Evolutionary conservation across 2,329 filamentous ascomycete genomes (phyloP).

Genomic region (Tolypocladium amazonense): DNA sequence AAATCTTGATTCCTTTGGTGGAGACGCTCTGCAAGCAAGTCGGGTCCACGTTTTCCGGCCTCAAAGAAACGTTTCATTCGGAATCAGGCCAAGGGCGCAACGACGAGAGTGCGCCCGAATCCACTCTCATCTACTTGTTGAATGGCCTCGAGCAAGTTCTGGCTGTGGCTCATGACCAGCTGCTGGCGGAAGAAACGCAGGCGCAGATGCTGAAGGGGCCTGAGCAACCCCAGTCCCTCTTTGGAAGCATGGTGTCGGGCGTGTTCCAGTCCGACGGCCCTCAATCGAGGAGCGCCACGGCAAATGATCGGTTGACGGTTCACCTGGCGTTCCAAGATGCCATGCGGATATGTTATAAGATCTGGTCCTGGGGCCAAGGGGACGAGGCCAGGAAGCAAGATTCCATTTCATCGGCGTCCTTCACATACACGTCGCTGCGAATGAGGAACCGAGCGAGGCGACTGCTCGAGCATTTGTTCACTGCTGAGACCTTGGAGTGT

Average conservation of each 20-base stretch:
- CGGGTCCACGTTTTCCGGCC: slow-evolving; percentile 55
- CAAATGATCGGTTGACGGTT: slow-evolving; percentile 87
- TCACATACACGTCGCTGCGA: slow-evolving; percentile 79
- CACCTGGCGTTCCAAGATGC: slow-evolving; percentile 95
- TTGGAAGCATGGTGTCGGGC: slow-evolving; percentile 88
- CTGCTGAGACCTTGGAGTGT: slow-evolving; percentile 85
- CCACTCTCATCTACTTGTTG: slow-evolving; percentile 73
- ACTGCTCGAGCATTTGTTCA: slow-evolving; percentile 85
- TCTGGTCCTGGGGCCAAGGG: slow-evolving; percentile 86
- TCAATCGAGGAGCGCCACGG: slow-evolving; percentile 71
- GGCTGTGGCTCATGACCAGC: slow-evolving; percentile 73
- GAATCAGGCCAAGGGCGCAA: slow-evolving; percentile 8
- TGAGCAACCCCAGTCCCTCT: slow-evolving; percentile 77
- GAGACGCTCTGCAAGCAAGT: slow-evolving; percentile 81
- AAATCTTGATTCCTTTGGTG: slow-evolving; percentile 81
- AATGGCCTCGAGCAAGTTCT: slow-evolving; percentile 88
- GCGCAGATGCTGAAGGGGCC: slow-evolving; percentile 62
- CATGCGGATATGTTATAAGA: slow-evolving; percentile 80
- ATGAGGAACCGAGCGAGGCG: slow-evolving; percentile 84
- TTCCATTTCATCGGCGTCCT: slow-evolving; percentile 62
- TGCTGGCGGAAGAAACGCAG: slow-evolving; percentile 66
- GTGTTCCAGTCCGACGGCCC: slow-evolving; percentile 73
- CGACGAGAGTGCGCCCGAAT: slow-evolving; percentile 42
- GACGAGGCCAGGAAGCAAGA: slow-evolving; percentile 51
- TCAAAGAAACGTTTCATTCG: slow-evolving; percentile 53